Percentiles rank a stretch among this genome's conserved stretches.
These are phyloP conservation scores for Penstemon barbatus DNA, from an alignment of 257 asterid genomes.

Conservation along the genomic window DNA sequence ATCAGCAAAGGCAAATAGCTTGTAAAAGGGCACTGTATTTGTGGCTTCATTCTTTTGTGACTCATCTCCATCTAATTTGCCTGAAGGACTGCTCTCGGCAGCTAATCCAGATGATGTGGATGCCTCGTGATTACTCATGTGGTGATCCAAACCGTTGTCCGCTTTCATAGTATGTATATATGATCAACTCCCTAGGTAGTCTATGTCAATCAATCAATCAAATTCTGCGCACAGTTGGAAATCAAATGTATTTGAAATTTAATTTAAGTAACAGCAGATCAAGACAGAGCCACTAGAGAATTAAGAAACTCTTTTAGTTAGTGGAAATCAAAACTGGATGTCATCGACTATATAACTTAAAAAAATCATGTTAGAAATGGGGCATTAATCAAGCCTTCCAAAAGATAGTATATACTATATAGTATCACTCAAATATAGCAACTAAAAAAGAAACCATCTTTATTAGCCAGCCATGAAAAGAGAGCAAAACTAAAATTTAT, in stretches of 20 bases:
- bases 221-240: not conserved
- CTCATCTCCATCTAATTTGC: not conserved
- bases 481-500: not conserved
- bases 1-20: conserved; percentile 64
- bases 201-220: not conserved
- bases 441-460: not conserved
- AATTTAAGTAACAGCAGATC: too few species aligned
- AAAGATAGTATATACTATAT: not conserved
- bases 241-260: too few species aligned
- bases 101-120: conserved; percentile 17
- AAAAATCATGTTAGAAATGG: not conserved
- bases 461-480: conserved; percentile 9
- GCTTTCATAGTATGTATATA: not conserved
- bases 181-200: not conserved
- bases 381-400: not conserved
- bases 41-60: conserved; percentile 23
- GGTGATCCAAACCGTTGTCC: not conserved
- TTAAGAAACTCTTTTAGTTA: not conserved
- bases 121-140: conserved; percentile 2
- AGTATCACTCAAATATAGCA: not conserved
- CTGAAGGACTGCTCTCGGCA: not conserved
- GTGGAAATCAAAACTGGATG: too few species aligned
- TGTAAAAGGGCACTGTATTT: conserved; percentile 46
- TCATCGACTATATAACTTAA: not conserved
- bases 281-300: not conserved